A percentile compares a stretch with the other conserved stretches of the same genome.
Conservation (phyloP, 2,329 filamentous ascomycete species). For the Colletotrichum camelliae region DNA sequence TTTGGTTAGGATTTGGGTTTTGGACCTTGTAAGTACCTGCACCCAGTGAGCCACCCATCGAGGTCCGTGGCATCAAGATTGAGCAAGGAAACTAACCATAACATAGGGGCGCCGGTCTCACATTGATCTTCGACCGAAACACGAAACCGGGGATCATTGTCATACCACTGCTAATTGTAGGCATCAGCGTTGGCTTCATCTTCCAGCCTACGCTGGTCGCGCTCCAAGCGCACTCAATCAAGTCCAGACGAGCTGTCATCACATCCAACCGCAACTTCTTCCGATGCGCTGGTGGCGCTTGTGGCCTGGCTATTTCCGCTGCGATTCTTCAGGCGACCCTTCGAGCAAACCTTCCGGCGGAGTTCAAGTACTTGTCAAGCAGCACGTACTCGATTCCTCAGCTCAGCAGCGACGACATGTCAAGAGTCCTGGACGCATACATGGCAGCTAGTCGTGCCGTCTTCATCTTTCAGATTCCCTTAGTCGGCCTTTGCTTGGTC, state of each 20-base stretch:
- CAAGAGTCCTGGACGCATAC: slow-evolving; percentile 44
- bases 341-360: slow-evolving; percentile 28
- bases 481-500: slow-evolving; percentile 56
- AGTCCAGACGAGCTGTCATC: slow-evolving; percentile 64
- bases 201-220: slow-evolving; percentile 59
- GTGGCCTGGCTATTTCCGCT: slow-evolving; percentile 62
- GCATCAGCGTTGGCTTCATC: slow-evolving; percentile 56
- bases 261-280: slow-evolving; percentile 69
- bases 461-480: slow-evolving; percentile 60
- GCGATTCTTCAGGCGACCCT: slow-evolving; percentile 46
- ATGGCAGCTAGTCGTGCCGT: slow-evolving; percentile 58
- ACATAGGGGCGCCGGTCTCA: slow-evolving; percentile 52
- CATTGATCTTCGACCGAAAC: slow-evolving; percentile 50
- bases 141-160: slow-evolving; percentile 54
- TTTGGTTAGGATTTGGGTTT: slow-evolving; percentile 47
- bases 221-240: slow-evolving; percentile 61
- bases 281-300: slow-evolving; percentile 62
- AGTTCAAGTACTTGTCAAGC: slow-evolving; percentile 29
- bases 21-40: slow-evolving; percentile 36
- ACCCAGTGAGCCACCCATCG: background rate
- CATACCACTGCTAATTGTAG: slow-evolving; percentile 54
- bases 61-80: background rate
- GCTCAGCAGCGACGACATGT: slow-evolving; percentile 5
- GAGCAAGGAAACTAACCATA: background rate
- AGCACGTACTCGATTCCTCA: slow-evolving; percentile 33